Conservation (phyloP, 495 filamentous ascomycete species). For the Podospora pseudopauciseta region DNA sequence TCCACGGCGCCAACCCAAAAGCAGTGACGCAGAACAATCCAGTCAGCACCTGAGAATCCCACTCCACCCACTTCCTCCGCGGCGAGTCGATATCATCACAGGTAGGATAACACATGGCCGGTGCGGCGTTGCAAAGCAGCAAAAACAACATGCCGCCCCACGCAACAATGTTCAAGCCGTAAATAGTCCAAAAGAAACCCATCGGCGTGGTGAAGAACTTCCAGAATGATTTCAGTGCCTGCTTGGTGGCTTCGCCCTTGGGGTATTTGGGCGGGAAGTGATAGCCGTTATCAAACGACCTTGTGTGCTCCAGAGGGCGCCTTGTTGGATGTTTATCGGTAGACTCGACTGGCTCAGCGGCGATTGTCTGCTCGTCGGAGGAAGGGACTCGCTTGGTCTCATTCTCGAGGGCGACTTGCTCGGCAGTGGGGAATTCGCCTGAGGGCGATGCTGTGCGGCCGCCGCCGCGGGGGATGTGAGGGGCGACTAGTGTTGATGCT, state of each 20-base stretch:
- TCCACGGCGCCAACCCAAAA: conserved; percentile 81
- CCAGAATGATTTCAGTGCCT: conserved; percentile 55
- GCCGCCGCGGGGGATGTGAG: background rate
- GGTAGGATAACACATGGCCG: conserved; percentile 71
- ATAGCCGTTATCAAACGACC: conserved; percentile 56
- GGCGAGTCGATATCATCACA: conserved; percentile 73
- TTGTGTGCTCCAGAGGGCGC: conserved; percentile 11
- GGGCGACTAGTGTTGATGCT: conserved; percentile 24
- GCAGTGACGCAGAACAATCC: conserved; percentile 83
- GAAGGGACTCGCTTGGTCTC: background rate
- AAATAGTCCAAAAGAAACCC: conserved; percentile 71
- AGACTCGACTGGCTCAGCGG: background rate
- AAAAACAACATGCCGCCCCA: conserved; percentile 93
- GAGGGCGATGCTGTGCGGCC: background rate
- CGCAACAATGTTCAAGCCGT: conserved; percentile 75
- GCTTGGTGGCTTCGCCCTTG: conserved; percentile 54
- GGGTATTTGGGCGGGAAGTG: conserved; percentile 66
- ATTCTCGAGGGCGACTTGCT: background rate
- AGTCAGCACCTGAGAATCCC: conserved; percentile 79
- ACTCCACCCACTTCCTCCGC: conserved; percentile 77
- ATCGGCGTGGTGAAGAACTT: conserved; percentile 56
- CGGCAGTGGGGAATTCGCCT: background rate
- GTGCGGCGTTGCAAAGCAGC: conserved; percentile 68
- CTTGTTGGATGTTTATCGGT: background rate
- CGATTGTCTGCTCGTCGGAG: conserved; percentile 4